These are phyloP conservation scores for Rossbeevera mucosa DNA, from an alignment of 768 basidiomycete genomes.

Conservation along the genomic window DNA sequence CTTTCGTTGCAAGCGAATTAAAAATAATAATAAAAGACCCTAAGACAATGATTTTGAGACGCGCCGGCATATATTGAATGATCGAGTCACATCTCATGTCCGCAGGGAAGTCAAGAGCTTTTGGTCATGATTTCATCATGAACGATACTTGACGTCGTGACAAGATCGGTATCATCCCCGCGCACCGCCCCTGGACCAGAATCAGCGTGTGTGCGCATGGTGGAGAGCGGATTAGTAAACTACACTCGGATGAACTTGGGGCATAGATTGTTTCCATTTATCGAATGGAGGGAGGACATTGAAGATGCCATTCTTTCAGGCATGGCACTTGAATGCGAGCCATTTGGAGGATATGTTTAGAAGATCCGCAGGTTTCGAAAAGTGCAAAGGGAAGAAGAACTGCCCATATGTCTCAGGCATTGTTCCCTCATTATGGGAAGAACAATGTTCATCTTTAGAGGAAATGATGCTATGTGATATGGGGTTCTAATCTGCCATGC, in stretches of 20 bases:
- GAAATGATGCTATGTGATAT: slow-evolving; percentile 4
- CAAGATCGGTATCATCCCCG: slow-evolving; percentile 13
- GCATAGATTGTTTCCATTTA: background rate
- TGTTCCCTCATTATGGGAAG: slow-evolving; percentile 32
- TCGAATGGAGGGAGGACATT: slow-evolving; percentile 9
- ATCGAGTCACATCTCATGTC: slow-evolving; percentile 18
- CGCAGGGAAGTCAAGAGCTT: slow-evolving; percentile 13
- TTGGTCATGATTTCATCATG: slow-evolving; percentile 3
- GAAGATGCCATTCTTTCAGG: slow-evolving; percentile 3
- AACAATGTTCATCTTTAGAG: slow-evolving; percentile 23
- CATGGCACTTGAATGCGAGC: slow-evolving; percentile 13
- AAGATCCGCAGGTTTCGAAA: slow-evolving; percentile 13
- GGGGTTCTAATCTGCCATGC: slow-evolving; percentile 14
- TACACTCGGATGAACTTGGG: slow-evolving; percentile 16
- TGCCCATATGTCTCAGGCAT: slow-evolving; percentile 19
- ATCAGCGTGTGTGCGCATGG: background rate
- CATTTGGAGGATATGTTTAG: slow-evolving; percentile 13
- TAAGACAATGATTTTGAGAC: slow-evolving; percentile 18
- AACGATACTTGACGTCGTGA: slow-evolving; percentile 3
- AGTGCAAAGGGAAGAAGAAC: background rate
- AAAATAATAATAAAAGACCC: background rate
- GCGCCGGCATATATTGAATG: slow-evolving; percentile 1
- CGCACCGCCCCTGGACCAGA: slow-evolving; percentile 11
- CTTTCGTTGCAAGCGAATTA: slow-evolving; percentile 25
- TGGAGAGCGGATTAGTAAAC: slow-evolving; percentile 18